Evolutionary conservation across 2,329 filamentous ascomycete genomes (phyloP).

Genomic region (Aspergillus sp.): DNA sequence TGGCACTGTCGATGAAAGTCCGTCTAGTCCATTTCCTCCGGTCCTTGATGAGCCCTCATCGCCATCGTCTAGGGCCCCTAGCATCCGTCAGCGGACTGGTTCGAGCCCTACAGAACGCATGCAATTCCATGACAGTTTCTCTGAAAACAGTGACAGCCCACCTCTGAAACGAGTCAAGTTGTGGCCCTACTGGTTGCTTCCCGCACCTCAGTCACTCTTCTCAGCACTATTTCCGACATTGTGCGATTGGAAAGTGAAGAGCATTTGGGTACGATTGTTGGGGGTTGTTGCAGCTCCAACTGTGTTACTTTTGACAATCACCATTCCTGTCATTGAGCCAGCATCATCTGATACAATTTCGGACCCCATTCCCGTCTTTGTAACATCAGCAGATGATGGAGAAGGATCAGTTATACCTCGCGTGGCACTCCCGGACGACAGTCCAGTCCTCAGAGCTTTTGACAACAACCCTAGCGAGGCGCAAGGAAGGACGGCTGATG

Average conservation of each 20-base stretch:
- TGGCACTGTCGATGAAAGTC: slow-evolving; percentile 19
- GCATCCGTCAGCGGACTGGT: slow-evolving; percentile 47
- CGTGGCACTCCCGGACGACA: slow-evolving; percentile 30
- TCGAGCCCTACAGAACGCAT: slow-evolving; percentile 31
- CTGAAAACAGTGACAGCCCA: slow-evolving; percentile 32
- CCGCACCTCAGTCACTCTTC: slow-evolving; percentile 61
- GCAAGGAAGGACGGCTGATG: slow-evolving; percentile 3
- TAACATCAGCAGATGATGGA: slow-evolving; percentile 15
- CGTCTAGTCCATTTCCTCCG: slow-evolving; percentile 58
- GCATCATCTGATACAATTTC: slow-evolving; percentile 44
- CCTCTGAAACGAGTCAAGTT: slow-evolving; percentile 48
- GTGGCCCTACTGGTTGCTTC: slow-evolving; percentile 73
- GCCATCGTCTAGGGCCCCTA: slow-evolving; percentile 43
- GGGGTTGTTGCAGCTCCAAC: slow-evolving; percentile 79
- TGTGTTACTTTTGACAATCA: slow-evolving; percentile 82
- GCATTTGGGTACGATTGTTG: slow-evolving; percentile 72
- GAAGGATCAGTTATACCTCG: slow-evolving; percentile 14
- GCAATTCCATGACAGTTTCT: slow-evolving; percentile 23
- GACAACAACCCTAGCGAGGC: slow-evolving; percentile 6
- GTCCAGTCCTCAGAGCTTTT: slow-evolving; percentile 22
- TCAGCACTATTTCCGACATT: slow-evolving; percentile 81
- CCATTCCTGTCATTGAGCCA: slow-evolving; percentile 80
- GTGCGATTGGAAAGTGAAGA: slow-evolving; percentile 71
- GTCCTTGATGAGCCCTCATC: slow-evolving; percentile 53
- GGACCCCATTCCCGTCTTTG: slow-evolving; percentile 27